phyloP scores from a whole-genome alignment of 106 monocot genomes.

The Alisma plantagoaquatica region DNA sequence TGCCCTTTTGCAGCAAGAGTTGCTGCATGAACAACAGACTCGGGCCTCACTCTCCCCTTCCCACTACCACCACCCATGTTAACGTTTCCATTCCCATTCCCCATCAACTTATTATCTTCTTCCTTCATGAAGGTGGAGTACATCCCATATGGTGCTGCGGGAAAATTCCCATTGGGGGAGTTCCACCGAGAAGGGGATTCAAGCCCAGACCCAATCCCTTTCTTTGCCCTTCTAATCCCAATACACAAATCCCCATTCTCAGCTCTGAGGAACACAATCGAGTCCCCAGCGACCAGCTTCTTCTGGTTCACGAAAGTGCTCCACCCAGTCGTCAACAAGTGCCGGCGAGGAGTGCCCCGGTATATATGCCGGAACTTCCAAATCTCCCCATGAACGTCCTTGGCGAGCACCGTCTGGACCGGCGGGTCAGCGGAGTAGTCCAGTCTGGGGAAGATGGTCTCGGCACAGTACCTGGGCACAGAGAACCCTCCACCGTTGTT shows the following conservation, averaged over 20 bases:
- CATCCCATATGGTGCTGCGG: not conserved
- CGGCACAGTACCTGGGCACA: too few species aligned
- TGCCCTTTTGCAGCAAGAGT: slow-evolving; percentile 3
- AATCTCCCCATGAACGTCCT: too few species aligned
- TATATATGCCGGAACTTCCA: too few species aligned
- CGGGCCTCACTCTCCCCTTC: slow-evolving; percentile 9
- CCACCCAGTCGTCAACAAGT: too few species aligned
- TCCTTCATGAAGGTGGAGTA: slow-evolving; percentile 11
- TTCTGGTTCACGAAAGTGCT: too few species aligned
- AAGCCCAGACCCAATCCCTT: not conserved
- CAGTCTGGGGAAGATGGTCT: too few species aligned
- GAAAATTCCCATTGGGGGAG: not conserved
- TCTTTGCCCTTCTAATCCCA: slow-evolving; percentile 11
- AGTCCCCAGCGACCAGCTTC: too few species aligned
- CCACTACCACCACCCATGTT: not conserved
- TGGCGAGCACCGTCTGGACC: too few species aligned
- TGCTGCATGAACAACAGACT: slow-evolving; percentile 8
- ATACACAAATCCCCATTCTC: slow-evolving; percentile 13
- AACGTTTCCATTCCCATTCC: slow-evolving; percentile 2
- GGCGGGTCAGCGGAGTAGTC: too few species aligned
- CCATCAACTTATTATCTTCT: slow-evolving; percentile 10
- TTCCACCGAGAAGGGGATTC: slow-evolving; percentile 10
- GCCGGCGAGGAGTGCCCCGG: too few species aligned
- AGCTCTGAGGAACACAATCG: too few species aligned
- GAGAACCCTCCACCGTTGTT: too few species aligned